These are phyloP conservation scores for Pseudophaeomoniella oleicola DNA, from an alignment of 2,329 filamentous ascomycete genomes.

Conservation along the genomic window DNA sequence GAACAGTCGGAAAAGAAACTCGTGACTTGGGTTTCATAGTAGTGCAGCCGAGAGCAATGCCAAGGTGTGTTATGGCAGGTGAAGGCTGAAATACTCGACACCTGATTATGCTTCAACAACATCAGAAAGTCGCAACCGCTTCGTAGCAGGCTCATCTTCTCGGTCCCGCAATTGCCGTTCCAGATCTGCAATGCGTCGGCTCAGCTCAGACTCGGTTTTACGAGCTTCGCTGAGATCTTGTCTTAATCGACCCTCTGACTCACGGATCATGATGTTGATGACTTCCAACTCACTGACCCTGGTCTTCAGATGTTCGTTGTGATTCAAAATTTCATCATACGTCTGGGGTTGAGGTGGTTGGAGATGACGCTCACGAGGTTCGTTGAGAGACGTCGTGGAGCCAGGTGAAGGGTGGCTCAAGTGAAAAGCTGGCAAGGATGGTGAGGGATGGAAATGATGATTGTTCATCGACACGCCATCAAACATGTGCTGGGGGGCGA, in stretches of 20 bases:
- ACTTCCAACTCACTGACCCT: slow-evolving; percentile 89
- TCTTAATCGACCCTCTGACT: slow-evolving; percentile 40
- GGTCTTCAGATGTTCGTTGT: slow-evolving; percentile 82
- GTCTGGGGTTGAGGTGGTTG: slow-evolving; percentile 62
- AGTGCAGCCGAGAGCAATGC: background rate
- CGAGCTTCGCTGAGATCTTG: slow-evolving; percentile 62
- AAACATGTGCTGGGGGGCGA: slow-evolving; percentile 65
- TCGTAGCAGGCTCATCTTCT: slow-evolving; percentile 33
- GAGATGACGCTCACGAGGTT: slow-evolving; percentile 38
- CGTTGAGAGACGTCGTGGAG: slow-evolving; percentile 40
- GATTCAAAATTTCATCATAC: slow-evolving; percentile 59
- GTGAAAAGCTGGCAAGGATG: slow-evolving; percentile 34
- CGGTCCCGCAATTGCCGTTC: slow-evolving; percentile 38
- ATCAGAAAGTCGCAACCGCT: slow-evolving; percentile 43
- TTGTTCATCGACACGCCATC: slow-evolving; percentile 50
- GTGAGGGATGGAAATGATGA: slow-evolving; percentile 49
- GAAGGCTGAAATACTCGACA: background rate
- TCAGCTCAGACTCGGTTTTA: slow-evolving; percentile 65
- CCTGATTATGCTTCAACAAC: slow-evolving; percentile 23
- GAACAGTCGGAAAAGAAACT: background rate
- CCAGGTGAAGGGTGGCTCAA: slow-evolving; percentile 45
- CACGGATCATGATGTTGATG: slow-evolving; percentile 54
- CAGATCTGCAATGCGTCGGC: slow-evolving; percentile 66
- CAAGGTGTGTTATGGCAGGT: background rate
- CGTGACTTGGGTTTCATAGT: background rate